Evolutionary conservation across 1,284 basidiomycete genomes (phyloP), one percentile per base, ranked within the genome.

Genomic region (Flammula alnicola): DNA sequence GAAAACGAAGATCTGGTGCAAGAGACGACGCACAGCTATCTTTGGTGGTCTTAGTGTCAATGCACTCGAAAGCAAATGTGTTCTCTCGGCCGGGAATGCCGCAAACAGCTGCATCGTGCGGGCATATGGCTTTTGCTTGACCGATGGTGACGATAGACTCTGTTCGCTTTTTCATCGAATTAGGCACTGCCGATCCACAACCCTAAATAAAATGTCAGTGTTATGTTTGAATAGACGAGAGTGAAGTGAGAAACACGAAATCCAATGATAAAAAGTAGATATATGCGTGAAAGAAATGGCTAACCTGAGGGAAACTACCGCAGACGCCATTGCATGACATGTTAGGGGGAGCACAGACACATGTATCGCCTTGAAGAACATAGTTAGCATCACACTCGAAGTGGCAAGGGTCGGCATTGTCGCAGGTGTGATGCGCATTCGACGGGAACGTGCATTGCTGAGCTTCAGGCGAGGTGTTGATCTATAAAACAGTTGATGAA

Each of bases 301-400:
- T 55, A 30, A 67, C 68, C 49, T 67, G 63, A 6, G 69, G 63
- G 55, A 69, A 71, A 17, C 50, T 43, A n/a, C 68, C 70, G 52
- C 77, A 81, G 35, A 70, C 56, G 35, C 75, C 78, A 52, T 79
- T 79, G 59, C 78, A 80, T 29, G 73, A 68, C 4, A 56, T 64
- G 42, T 67, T 56, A 0, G 76, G 75, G 9, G 64, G 42, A 6
- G 62, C 48, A 55, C 79, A 80, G 25, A 74, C 62, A 53, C 80
- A 81, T 7, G 56, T 48, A 10, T 65, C 52, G 4, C 66, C 65
- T 19, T 61, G 33, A 12, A 55, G 58, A 27, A 61, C 48, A 36
- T 67, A 72, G 14, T 60, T 58, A 26, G 55, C 32, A 48, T 70
- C 63, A 47, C 72, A 74, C 16, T 62, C 58, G 37, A 63, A 72